Conservation (phyloP, 371 early-diverging fungal species). For the Mortierella polycephala region DNA sequence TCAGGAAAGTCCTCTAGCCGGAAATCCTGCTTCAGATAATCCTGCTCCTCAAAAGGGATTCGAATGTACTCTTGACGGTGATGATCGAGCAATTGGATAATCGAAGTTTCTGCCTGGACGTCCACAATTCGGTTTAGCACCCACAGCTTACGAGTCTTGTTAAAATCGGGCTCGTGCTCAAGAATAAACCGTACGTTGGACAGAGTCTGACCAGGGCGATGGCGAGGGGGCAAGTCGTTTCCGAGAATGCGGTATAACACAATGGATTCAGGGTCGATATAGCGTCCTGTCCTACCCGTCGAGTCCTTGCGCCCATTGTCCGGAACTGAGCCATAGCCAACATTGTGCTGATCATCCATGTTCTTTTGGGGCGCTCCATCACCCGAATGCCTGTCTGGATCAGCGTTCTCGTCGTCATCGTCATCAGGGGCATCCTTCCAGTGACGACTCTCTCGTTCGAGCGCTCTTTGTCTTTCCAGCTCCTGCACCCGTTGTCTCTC, state of each 20-base stretch:
- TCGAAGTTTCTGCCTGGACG: constrained; percentile 64
- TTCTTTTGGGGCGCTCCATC: constrained; percentile 2
- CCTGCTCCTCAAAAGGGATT: constrained; percentile 67
- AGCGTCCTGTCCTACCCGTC: background rate
- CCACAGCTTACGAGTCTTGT: constrained; percentile 71
- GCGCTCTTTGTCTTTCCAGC: constrained; percentile 36
- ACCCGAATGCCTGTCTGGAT: constrained; percentile 1
- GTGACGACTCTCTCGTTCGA: constrained; percentile 10
- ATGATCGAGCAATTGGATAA: constrained; percentile 65
- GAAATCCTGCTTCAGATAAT: constrained; percentile 71
- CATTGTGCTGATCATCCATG: background rate
- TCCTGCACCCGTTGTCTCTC: constrained; percentile 41
- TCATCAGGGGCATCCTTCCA: constrained; percentile 11
- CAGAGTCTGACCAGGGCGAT: constrained; percentile 73
- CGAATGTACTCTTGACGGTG: constrained; percentile 69
- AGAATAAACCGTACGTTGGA: constrained; percentile 75
- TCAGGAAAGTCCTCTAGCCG: constrained; percentile 73
- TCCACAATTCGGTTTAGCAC: constrained; percentile 77
- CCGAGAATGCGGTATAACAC: constrained; percentile 77
- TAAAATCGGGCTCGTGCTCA: constrained; percentile 72
- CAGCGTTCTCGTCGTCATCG: constrained; percentile 1
- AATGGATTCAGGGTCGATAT: constrained; percentile 60
- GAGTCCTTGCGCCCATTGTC: background rate
- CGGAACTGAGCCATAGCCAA: constrained; percentile 8
- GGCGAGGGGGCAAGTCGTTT: constrained; percentile 78